Conservation (phyloP, 306 rosid species). For the Cicer bijugum region DNA sequence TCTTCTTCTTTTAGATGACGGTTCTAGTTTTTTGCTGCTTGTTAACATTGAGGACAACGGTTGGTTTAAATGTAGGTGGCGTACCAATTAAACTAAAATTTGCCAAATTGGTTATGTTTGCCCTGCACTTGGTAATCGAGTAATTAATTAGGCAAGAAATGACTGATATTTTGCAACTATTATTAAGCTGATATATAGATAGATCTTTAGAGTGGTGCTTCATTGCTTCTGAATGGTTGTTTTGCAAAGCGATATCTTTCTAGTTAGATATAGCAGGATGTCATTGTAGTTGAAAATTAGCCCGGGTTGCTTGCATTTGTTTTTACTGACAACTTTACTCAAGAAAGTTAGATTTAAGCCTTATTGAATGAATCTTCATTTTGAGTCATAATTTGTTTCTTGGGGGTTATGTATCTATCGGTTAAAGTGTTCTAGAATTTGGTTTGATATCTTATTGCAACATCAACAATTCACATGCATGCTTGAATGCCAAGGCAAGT, state of each 20-base stretch:
- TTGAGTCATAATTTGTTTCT: neutral
- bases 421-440: neutral
- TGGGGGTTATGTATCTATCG: neutral
- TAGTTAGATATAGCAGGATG: neutral
- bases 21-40: slow-evolving; percentile 2
- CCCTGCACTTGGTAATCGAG: neutral
- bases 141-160: neutral
- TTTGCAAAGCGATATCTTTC: neutral
- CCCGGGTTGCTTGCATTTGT: neutral
- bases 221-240: slow-evolving; percentile 4
- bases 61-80: slow-evolving; percentile 17
- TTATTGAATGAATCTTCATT: neutral
- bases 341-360: neutral
- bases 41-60: slow-evolving; percentile 24
- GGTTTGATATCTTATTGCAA: neutral
- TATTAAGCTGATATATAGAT: neutral
- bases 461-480: neutral
- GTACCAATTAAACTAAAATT: slow-evolving; percentile 17
- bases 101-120: slow-evolving; percentile 4
- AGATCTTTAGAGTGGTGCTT: slow-evolving; percentile 5
- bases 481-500: slow-evolving; percentile 7
- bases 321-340: neutral
- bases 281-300: neutral
- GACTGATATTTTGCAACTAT: neutral
- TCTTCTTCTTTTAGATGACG: slow-evolving; percentile 16